These are phyloP conservation scores for Aureobasidium uvarum DNA, from an alignment of 2,329 filamentous ascomycete genomes.

Conservation along the genomic window DNA sequence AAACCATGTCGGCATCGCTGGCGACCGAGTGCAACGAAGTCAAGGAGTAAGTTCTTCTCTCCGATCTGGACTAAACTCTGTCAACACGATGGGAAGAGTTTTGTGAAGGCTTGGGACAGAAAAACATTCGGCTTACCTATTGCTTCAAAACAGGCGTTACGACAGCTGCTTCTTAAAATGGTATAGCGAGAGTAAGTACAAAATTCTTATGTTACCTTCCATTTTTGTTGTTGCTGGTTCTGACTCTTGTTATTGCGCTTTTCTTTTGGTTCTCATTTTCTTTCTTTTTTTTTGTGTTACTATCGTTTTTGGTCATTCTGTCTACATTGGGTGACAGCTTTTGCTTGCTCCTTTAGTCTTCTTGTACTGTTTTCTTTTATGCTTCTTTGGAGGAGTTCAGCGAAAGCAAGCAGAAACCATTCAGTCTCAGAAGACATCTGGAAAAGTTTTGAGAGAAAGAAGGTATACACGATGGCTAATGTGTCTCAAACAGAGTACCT, in stretches of 20 bases:
- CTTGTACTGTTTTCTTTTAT: too few relatives aligned
- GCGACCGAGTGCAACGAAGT: constrained; percentile 93
- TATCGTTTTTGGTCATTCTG: too few relatives aligned
- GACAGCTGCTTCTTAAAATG: constrained; percentile 98
- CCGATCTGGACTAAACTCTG: too few relatives aligned
- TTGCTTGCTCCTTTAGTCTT: too few relatives aligned
- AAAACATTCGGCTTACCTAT: background rate
- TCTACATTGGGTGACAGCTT: too few relatives aligned
- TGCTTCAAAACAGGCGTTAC: constrained; percentile 68
- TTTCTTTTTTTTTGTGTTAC: background rate
- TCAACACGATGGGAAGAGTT: background rate
- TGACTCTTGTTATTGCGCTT: too few relatives aligned
- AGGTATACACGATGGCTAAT: background rate
- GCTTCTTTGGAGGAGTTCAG: too few relatives aligned
- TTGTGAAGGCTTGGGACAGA: background rate
- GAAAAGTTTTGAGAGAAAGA: background rate
- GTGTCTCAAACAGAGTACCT: constrained; percentile 66
- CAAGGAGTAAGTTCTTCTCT: constrained; percentile 69
- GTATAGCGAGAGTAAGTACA: constrained; percentile 89
- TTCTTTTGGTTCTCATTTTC: background rate
- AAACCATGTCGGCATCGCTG: constrained; percentile 84
- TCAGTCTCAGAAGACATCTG: too few relatives aligned
- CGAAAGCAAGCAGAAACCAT: too few relatives aligned
- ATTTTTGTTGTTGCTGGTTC: background rate
- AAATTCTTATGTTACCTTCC: background rate